Evolutionary conservation across 140 eudicot species (phyloP).

Genomic region (Oenanthe javanica): DNA sequence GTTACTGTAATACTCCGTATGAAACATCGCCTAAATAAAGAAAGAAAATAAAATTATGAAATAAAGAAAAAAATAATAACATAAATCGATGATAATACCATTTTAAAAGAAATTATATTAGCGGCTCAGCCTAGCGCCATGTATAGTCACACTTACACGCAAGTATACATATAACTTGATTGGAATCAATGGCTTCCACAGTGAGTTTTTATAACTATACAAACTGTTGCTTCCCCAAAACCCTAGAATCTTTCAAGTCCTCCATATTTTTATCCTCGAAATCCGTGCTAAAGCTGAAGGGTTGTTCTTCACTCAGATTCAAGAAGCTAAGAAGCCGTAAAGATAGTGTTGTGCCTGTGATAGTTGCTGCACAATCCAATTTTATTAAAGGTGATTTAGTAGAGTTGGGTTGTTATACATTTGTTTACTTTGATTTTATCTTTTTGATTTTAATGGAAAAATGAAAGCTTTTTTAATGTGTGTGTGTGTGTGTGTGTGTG

Average conservation of each 20-base stretch:
- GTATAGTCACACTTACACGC: not conserved
- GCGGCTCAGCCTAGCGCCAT: not conserved
- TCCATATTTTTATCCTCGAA: not conserved
- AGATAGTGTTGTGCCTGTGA: not conserved
- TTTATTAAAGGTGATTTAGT: not conserved
- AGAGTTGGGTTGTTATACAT: not conserved
- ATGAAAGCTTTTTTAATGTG: not conserved
- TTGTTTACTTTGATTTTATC: not conserved
- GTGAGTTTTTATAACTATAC: not conserved
- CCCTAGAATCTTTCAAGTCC: constrained; percentile 5
- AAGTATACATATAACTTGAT: not conserved
- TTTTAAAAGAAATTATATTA: not conserved
- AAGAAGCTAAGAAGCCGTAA: not conserved
- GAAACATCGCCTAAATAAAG: too few species aligned
- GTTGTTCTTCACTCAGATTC: not conserved
- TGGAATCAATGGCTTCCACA: not conserved
- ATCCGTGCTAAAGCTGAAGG: not conserved
- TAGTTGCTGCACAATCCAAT: constrained; percentile 3
- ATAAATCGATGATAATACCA: too few species aligned
- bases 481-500: not conserved
- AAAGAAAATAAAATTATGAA: too few species aligned
- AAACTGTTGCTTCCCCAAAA: not conserved
- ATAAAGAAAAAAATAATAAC: too few species aligned
- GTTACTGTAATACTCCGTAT: too few species aligned
- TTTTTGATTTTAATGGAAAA: not conserved